A percentile compares a stretch with the other conserved stretches of the same genome.
phyloP scores from a whole-genome alignment of 2,329 filamentous ascomycete genomes.

The Metarhizium sp. region DNA sequence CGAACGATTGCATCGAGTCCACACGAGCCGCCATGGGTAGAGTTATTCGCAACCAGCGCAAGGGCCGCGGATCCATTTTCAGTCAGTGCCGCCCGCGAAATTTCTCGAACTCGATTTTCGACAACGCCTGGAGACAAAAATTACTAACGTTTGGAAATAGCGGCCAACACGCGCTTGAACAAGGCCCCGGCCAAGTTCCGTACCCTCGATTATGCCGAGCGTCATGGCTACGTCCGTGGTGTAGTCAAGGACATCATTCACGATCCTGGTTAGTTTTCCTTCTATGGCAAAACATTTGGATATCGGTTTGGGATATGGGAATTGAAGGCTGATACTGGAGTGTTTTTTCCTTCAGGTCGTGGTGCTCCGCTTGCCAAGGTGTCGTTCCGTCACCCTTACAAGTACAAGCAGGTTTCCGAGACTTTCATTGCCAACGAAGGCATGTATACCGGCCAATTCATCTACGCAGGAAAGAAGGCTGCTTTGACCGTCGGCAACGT shows the following conservation, averaged over 20 bases:
- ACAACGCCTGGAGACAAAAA: conserved; percentile 12
- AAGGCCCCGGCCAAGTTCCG: conserved; percentile 83
- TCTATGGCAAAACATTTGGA: conserved; percentile 5
- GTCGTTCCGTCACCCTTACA: conserved; percentile 95
- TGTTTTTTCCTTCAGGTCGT: conserved; percentile 40
- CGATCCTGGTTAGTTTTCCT: conserved; percentile 61
- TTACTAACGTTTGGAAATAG: conserved; percentile 33
- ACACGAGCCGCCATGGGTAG: conserved; percentile 40
- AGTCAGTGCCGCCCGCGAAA: conserved; percentile 29
- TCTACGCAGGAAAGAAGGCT: conserved; percentile 99
- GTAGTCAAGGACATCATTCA: conserved; percentile 99
- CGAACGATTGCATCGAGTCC: conserved; percentile 24
- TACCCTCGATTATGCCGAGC: conserved; percentile 91
- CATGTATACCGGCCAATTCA: conserved; percentile 99
- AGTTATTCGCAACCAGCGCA: conserved; percentile 58
- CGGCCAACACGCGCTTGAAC: conserved; percentile 82
- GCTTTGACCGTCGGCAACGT: conserved; percentile 95
- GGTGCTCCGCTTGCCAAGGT: conserved; percentile 97
- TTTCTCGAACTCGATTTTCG: conserved; percentile 12
- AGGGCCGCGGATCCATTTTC: conserved; percentile 51
- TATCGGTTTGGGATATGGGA: conserved; percentile 9
- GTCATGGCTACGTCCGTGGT: conserved; percentile 95
- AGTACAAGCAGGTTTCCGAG: conserved; percentile 95
- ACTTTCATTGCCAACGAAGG: conserved; percentile 99
- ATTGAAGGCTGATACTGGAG: conserved; percentile 15